These are phyloP conservation scores for Simmondsia chinensis DNA, from an alignment of 148 eudicot genomes.

Conservation along the genomic window DNA sequence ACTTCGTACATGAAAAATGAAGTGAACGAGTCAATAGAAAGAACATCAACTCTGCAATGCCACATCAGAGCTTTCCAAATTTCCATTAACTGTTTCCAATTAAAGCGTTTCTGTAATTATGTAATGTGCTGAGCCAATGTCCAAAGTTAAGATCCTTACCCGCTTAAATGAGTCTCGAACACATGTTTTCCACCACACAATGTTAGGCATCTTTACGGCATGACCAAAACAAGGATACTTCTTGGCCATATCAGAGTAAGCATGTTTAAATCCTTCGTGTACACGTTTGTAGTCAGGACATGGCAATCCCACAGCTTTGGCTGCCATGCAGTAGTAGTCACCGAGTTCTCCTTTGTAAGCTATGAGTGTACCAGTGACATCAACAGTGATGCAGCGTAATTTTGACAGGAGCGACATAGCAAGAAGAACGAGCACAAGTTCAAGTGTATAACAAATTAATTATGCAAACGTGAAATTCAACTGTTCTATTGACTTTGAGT, in stretches of 20 bases:
- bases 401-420: slow-evolving; percentile 54
- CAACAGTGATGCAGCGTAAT: slow-evolving; percentile 74
- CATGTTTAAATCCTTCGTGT: slow-evolving; percentile 89
- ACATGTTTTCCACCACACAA: slow-evolving; percentile 95
- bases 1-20: neutral
- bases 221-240: slow-evolving; percentile 90
- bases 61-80: too few relatives aligned
- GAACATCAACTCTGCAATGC: too few relatives aligned
- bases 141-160: slow-evolving; percentile 28
- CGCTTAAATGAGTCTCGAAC: slow-evolving; percentile 74
- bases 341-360: slow-evolving; percentile 98
- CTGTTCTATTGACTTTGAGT: too few relatives aligned
- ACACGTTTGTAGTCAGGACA: slow-evolving; percentile 93
- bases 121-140: too few relatives aligned
- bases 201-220: slow-evolving; percentile 81
- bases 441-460: too few relatives aligned
- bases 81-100: too few relatives aligned
- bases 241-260: slow-evolving; percentile 84
- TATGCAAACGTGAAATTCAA: too few relatives aligned
- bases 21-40: neutral
- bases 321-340: slow-evolving; percentile 97
- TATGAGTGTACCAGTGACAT: slow-evolving; percentile 90
- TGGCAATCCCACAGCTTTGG: slow-evolving; percentile 81
- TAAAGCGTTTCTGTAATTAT: too few relatives aligned
- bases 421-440: neutral